Evolutionary conservation across 2,329 filamentous ascomycete genomes (phyloP).

Genomic region (Biscogniauxia sp.): DNA sequence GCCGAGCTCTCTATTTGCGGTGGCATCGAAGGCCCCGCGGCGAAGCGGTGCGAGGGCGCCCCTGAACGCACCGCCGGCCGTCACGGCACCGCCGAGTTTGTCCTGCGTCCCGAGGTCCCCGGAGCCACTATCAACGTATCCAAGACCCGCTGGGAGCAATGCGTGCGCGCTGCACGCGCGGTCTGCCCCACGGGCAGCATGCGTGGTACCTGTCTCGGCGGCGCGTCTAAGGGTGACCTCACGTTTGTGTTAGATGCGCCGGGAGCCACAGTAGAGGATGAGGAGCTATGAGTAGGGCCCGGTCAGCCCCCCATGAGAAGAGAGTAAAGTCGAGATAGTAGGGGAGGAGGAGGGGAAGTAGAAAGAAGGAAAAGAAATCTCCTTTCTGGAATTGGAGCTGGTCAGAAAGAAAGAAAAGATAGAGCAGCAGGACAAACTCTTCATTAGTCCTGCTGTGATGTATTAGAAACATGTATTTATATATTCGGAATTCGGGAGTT

Average conservation of each 20-base stretch:
- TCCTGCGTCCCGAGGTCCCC: constrained; percentile 38
- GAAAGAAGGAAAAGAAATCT: constrained; percentile 3
- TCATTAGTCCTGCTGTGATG: constrained; percentile 1
- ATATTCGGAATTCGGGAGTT: not conserved
- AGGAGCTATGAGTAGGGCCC: constrained; percentile 1
- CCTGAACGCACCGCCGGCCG: constrained; percentile 44
- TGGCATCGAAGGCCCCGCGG: constrained; percentile 47
- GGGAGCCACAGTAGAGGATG: not conserved
- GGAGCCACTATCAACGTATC: constrained; percentile 52
- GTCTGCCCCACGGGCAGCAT: constrained; percentile 50
- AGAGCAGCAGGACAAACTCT: constrained; percentile 2
- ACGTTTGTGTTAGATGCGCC: constrained; percentile 39
- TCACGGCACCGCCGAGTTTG: constrained; percentile 48
- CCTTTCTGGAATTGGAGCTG: constrained; percentile 17
- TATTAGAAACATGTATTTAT: not conserved
- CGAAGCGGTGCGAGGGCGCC: constrained; percentile 42
- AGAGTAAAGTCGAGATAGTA: not conserved
- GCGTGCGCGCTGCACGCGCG: constrained; percentile 50
- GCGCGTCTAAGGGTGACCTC: constrained; percentile 46
- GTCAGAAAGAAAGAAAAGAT: constrained; percentile 5
- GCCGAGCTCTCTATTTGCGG: constrained; percentile 50
- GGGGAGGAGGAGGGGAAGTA: not conserved
- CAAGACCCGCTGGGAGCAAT: constrained; percentile 53
- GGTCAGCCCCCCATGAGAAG: not conserved
- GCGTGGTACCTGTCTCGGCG: constrained; percentile 45